phyloP scores from a whole-genome alignment of 805 yeast genomes.

The Metschnikowia kunwiensis region DNA sequence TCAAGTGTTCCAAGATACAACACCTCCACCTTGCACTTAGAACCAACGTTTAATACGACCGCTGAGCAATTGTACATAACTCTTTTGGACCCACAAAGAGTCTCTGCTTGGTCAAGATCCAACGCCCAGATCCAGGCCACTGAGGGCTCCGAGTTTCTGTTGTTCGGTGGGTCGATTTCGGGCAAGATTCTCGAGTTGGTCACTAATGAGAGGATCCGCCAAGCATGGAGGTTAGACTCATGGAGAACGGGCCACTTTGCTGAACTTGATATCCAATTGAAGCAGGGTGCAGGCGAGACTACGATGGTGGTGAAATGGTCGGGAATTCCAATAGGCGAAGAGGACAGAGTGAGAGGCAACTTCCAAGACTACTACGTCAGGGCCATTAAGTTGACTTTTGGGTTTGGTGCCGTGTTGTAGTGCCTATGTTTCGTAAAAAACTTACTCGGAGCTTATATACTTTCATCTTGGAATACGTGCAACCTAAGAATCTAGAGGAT shows the following conservation, averaged over 20 bases:
- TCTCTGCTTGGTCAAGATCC: slow-evolving; percentile 90
- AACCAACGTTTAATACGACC: slow-evolving; percentile 79
- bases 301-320: slow-evolving; percentile 71
- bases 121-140: slow-evolving; percentile 51
- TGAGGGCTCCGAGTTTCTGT: slow-evolving; percentile 59
- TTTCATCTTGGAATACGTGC: no score
- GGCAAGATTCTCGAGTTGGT: slow-evolving; percentile 65
- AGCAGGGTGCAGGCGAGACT: slow-evolving; percentile 83
- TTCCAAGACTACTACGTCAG: slow-evolving; percentile 87
- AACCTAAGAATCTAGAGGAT: no score
- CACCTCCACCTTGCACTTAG: slow-evolving; percentile 74
- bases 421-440: not conserved
- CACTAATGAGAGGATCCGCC: slow-evolving; percentile 57
- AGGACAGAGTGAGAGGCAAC: slow-evolving; percentile 78
- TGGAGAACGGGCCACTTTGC: slow-evolving; percentile 91
- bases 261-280: slow-evolving; percentile 58
- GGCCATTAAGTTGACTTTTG: slow-evolving; percentile 87
- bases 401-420: slow-evolving; percentile 87
- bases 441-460: no score
- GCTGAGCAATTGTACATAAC: slow-evolving; percentile 83
- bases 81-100: slow-evolving; percentile 69
- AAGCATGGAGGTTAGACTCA: slow-evolving; percentile 82
- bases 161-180: slow-evolving; percentile 85
- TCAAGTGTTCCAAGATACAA: slow-evolving; percentile 59
- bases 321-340: slow-evolving; percentile 95